Evolutionary conservation across 2,329 filamentous ascomycete species (phyloP).

Genomic region (Pseudogymnoascus sp.): DNA sequence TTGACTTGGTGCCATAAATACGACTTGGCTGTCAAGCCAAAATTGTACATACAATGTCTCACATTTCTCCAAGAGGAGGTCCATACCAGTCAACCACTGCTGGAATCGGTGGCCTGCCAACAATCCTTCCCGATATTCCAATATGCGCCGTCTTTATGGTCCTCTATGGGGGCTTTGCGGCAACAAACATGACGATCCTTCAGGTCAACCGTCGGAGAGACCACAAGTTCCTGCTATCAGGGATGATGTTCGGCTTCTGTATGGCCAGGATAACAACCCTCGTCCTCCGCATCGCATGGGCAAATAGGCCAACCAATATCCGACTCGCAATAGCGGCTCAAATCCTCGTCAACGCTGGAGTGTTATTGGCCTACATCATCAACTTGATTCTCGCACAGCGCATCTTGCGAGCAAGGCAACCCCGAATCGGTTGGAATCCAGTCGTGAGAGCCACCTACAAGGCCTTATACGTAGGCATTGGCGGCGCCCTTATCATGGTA

Average conservation of each 20-base stretch:
- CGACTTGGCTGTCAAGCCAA: background rate
- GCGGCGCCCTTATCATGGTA: conserved; percentile 54
- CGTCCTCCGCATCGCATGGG: conserved; percentile 45
- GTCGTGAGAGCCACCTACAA: conserved; percentile 45
- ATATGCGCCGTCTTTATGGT: conserved; percentile 55
- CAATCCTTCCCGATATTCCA: conserved; percentile 51
- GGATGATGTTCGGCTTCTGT: conserved; percentile 49
- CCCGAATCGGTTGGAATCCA: conserved; percentile 60
- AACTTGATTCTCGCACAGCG: conserved; percentile 62
- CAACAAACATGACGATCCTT: conserved; percentile 49
- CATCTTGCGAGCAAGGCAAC: conserved; percentile 64
- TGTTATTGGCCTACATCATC: conserved; percentile 66
- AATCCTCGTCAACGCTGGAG: conserved; percentile 24
- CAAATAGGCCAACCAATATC: conserved; percentile 38
- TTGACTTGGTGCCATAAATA: background rate
- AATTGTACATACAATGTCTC: background rate
- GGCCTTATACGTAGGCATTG: conserved; percentile 44
- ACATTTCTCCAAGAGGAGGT: background rate
- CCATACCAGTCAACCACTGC: conserved; percentile 34
- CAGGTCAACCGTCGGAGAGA: conserved; percentile 41
- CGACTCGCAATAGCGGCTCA: conserved; percentile 13
- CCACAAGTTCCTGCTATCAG: conserved; percentile 53
- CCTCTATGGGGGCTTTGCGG: conserved; percentile 45
- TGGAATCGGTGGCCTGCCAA: conserved; percentile 50
- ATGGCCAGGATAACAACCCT: conserved; percentile 44